These are phyloP conservation scores for Leccinum arenicola DNA, from an alignment of 768 basidiomycete genomes.

Conservation along the genomic window DNA sequence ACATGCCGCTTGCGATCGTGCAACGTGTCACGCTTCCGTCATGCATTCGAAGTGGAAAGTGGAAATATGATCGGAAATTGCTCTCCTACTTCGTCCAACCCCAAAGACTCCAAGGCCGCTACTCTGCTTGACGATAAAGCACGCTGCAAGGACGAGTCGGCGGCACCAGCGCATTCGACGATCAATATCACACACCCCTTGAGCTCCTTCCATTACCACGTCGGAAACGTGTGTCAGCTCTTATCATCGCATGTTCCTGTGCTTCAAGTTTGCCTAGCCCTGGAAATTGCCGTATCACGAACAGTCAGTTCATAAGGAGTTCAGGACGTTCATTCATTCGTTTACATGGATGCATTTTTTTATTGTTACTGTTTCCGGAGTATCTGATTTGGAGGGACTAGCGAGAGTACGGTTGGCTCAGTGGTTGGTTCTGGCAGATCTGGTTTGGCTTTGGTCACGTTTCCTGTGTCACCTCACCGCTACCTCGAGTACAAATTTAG, in stretches of 20 bases:
- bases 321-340: slow-evolving; percentile 59
- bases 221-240: slow-evolving; percentile 39
- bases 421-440: slow-evolving; percentile 78
- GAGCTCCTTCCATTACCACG: slow-evolving; percentile 63
- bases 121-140: slow-evolving; percentile 43
- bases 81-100: slow-evolving; percentile 37
- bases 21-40: slow-evolving; percentile 52
- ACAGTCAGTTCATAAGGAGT: slow-evolving; percentile 64
- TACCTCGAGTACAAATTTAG: slow-evolving; percentile 81
- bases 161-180: slow-evolving; percentile 27
- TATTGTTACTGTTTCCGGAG: not conserved
- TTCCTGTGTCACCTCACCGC: slow-evolving; percentile 52
- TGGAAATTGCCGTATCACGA: slow-evolving; percentile 75
- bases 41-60: slow-evolving; percentile 61
- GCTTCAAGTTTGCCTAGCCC: slow-evolving; percentile 31
- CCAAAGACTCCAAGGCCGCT: slow-evolving; percentile 34
- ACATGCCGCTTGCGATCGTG: slow-evolving; percentile 66
- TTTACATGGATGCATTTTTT: slow-evolving; percentile 49
- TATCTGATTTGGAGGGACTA: not conserved
- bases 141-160: slow-evolving; percentile 21
- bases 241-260: not conserved
- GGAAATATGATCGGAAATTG: slow-evolving; percentile 57
- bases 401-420: slow-evolving; percentile 54
- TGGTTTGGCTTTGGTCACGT: slow-evolving; percentile 63
- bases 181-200: slow-evolving; percentile 54